Conservation (phyloP, 1,284 basidiomycete species). For the Trichosporon asahii region DNA sequence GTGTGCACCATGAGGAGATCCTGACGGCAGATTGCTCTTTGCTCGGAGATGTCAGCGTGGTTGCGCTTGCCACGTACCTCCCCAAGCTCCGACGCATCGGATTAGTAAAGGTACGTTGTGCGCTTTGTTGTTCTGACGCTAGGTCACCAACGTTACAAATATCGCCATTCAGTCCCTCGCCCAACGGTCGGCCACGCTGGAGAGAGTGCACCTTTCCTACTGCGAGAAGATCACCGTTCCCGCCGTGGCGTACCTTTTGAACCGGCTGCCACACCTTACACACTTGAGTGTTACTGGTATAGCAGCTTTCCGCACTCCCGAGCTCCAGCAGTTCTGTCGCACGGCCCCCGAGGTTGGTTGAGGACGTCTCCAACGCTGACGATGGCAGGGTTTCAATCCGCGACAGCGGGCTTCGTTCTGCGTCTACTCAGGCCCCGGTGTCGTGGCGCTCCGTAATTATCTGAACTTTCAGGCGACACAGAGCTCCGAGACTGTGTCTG, state of each 20-base stretch:
- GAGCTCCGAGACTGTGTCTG: conserved; percentile 11
- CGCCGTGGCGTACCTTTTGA: conserved; percentile 85
- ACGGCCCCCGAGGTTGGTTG: conserved; percentile 72
- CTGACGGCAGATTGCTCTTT: conserved; percentile 67
- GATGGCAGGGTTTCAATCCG: conserved; percentile 78
- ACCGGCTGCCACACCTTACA: conserved; percentile 80
- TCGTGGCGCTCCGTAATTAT: conserved; percentile 75
- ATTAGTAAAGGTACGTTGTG: conserved; percentile 71
- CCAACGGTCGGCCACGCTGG: conserved; percentile 68
- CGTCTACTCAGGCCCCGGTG: conserved; percentile 91
- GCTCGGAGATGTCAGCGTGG: conserved; percentile 89
- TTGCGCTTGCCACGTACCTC: conserved; percentile 76
- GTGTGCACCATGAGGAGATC: conserved; percentile 42
- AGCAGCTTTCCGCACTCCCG: conserved; percentile 77
- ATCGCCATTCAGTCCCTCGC: conserved; percentile 85
- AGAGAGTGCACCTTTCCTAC: conserved; percentile 95
- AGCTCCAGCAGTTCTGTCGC: conserved; percentile 87
- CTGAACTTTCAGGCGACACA: conserved; percentile 49
- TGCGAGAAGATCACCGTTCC: conserved; percentile 92
- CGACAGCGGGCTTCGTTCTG: conserved; percentile 92
- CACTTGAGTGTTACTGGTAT: conserved; percentile 97
- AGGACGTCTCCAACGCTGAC: not conserved
- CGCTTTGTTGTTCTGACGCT: conserved; percentile 28
- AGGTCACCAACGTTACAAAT: conserved; percentile 87
- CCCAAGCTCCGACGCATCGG: conserved; percentile 92